Evolutionary conservation across 2,329 filamentous ascomycete genomes (phyloP), one percentile per base, ranked within the genome.

Genomic region (Botryotinia convoluta): DNA sequence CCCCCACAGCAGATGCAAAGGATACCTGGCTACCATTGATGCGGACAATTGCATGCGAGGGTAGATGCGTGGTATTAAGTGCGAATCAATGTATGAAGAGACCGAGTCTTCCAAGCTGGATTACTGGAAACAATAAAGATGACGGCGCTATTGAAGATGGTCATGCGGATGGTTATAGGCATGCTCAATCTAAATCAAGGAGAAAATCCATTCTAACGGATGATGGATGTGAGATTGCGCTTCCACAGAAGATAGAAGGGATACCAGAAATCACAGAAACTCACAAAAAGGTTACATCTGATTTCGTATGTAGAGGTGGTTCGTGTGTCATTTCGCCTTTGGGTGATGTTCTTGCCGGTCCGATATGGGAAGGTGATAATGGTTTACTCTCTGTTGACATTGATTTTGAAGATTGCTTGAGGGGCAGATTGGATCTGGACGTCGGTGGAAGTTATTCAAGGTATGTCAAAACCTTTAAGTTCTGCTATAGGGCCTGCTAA

Each of bases 401-500:
- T 5, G 94, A 98, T 79, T 91, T 98, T 79, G 92, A 97, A 65
- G 94, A 97, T 77, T 97, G 95, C 78, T 88, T 94, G 77, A 86
- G 93, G 16, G 95, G 94, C 0, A 85, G 93, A 70, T 81, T 97
- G 76, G 94, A 97, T 81, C 81, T 97, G 64, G 95, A 97, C 84
- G 90, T 93, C 54, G 93, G 90, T 3, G 95, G 95, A 0, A 94
- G 92, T 80, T 97, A 97, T 82, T 95, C 93, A 3, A 87, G 94
- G 81, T 92, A 87, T 75, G 90, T 75, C 26, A 37, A 32, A 39
- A 67, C 12, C 65, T 67, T 8, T 39, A 8, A 22, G 16, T n/a
- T 51, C 32, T 64, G n/a, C 14, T 29, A 32, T 32, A 12, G 32
- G 7, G 44, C 74, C 35, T 74, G 62, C 75, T 77, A 60, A 79